Base-by-base conservation (phyloP, 768 basidiomycete genomes). In the Russula brevipes region DNA sequence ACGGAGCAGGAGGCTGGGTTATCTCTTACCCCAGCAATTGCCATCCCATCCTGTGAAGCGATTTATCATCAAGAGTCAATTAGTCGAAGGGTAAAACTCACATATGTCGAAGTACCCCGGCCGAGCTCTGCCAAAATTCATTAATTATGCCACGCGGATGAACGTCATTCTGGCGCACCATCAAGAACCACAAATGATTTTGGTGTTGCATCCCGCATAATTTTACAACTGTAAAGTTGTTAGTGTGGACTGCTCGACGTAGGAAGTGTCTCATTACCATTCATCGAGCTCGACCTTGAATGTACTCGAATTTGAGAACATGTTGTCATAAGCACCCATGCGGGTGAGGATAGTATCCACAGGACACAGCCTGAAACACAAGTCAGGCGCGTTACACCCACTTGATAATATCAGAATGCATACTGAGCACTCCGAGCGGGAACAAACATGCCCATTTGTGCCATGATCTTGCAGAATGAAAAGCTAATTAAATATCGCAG, bases 261-360 rank as follows among this genome's bases (percentile, higher is more conserved):
- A 38, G 17, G 8, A 30, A 47, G 44, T 2, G n/a, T 36, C 11
- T 4, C 51, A 64, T 46, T 69, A 94, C 93, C 93, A 93, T 82
- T 99, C 97, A 72, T 98, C 97, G 60, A 99, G 78, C 72, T 99
- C 97, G 24, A 99, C 97, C 73, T 98, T 97, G 83, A 98, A 99
- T 0, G 96, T 98, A 74, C 92, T 94, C 1, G 94, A 84, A 68
- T 92, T 87, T 2, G 90, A 87, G 74, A 94, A 95, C 89, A 96
- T 94, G 71, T 94, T 94, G 70, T 98, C 96, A 72, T 98, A 97
- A 3, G 97, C 97, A 10, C 97, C 97, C 97, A 98, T 98, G 31
- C 96, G 86, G 2, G 97, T 98, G 62, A 93, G 82, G 66, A 99
- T 97, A 12, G 87, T 79, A 71, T 99, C 95, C 2, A 97, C 85